phyloP scores from a whole-genome alignment of 345 rosid species.

The Brassica incana region DNA sequence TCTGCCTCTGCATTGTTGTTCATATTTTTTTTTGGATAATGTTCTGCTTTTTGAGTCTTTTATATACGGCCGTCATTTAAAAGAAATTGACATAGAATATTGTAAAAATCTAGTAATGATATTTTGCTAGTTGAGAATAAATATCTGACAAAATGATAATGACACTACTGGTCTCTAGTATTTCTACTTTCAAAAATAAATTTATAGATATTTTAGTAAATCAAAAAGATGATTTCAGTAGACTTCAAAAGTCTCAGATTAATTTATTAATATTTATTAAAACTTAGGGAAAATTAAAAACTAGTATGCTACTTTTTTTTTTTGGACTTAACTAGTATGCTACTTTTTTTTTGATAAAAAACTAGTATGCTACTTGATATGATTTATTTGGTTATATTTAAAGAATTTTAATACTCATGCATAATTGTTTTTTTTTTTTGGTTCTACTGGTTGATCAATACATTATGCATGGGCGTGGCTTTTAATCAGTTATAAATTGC shows the following conservation, averaged over 20 bases:
- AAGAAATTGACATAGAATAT: not conserved
- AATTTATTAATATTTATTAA: not conserved
- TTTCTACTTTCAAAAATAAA: not conserved
- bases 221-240: not conserved
- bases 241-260: not conserved
- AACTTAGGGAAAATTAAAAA: not conserved
- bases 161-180: slow-evolving; percentile 22
- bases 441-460: too few species aligned
- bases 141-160: slow-evolving; percentile 28
- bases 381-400: too few species aligned
- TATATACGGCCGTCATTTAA: slow-evolving; percentile 24
- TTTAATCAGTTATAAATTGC: too few species aligned
- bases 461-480: too few species aligned
- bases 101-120: not conserved
- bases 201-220: not conserved
- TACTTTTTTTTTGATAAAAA: too few species aligned
- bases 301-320: not conserved
- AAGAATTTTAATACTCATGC: too few species aligned
- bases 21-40: slow-evolving; percentile 28
- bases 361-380: too few species aligned
- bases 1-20: slow-evolving; percentile 24
- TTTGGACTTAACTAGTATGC: too few species aligned
- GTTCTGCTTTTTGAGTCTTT: not conserved
- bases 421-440: too few species aligned
- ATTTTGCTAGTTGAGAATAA: slow-evolving; percentile 1